Percentiles rank a stretch among this genome's conserved stretches.
These are phyloP conservation scores for Cladosporium sp. DNA, from an alignment of 2,329 filamentous ascomycete genomes.

Conservation along the genomic window DNA sequence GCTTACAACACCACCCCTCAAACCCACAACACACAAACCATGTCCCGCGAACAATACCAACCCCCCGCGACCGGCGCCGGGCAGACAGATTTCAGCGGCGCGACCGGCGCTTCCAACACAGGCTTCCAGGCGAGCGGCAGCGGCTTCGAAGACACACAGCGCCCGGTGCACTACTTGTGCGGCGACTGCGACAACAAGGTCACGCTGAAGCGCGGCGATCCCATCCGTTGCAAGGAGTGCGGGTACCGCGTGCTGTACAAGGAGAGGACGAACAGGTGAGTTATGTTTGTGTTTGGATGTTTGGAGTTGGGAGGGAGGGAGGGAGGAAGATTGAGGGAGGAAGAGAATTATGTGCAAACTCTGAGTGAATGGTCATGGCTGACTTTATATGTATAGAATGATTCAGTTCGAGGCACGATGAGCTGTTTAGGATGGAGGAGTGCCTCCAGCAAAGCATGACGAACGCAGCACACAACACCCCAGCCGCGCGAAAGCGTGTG, in stretches of 20 bases:
- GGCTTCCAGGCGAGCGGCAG: slow-evolving; percentile 52
- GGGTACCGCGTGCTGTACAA: slow-evolving; percentile 96
- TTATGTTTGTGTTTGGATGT: slow-evolving; percentile 14
- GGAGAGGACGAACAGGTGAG: slow-evolving; percentile 92
- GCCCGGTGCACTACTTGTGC: slow-evolving; percentile 55
- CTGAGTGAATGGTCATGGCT: neutral
- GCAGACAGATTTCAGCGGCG: slow-evolving; percentile 30
- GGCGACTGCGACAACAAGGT: slow-evolving; percentile 81
- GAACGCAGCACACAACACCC: neutral
- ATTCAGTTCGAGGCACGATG: slow-evolving; percentile 95
- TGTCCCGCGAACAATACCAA: slow-evolving; percentile 70
- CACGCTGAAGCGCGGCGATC: slow-evolving; percentile 69
- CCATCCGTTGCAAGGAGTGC: slow-evolving; percentile 85
- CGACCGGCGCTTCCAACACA: slow-evolving; percentile 23
- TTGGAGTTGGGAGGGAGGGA: neutral
- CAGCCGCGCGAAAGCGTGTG: neutral
- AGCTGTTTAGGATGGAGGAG: neutral
- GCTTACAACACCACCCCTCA: neutral
- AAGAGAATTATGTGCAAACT: neutral
- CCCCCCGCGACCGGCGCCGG: slow-evolving; percentile 55
- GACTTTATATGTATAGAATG: slow-evolving; percentile 59
- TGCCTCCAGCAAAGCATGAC: neutral
- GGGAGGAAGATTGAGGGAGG: neutral
- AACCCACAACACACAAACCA: slow-evolving; percentile 11
- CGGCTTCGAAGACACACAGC: slow-evolving; percentile 52